These are phyloP conservation scores for Entelexis paramagnoliae DNA, from an alignment of 1,139 yeast species.

Conservation along the genomic window DNA sequence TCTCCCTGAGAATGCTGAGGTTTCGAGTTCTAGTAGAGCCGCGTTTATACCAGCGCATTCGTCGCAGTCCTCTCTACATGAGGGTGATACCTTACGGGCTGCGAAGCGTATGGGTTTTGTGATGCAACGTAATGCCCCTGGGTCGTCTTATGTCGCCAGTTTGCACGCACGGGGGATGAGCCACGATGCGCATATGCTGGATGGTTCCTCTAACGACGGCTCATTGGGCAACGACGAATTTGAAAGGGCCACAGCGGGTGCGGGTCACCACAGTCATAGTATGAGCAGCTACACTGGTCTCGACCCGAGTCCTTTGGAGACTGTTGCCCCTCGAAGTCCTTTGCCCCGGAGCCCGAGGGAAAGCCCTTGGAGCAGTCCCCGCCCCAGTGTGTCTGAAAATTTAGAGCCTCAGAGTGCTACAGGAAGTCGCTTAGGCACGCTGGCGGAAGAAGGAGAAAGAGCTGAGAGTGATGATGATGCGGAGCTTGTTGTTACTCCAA, in stretches of 20 bases:
- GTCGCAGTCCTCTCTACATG: slow-evolving; percentile 22
- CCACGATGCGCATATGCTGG: slow-evolving; percentile 17
- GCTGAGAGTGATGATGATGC: slow-evolving; percentile 5
- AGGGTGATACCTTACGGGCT: slow-evolving; percentile 39
- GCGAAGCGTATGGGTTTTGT: slow-evolving; percentile 65
- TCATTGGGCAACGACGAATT: neutral
- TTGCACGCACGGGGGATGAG: slow-evolving; percentile 23
- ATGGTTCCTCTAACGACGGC: neutral
- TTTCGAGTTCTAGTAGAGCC: no score
- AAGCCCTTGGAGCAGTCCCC: slow-evolving; percentile 19
- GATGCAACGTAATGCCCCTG: slow-evolving; percentile 23
- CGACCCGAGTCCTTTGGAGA: neutral
- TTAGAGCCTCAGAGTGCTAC: slow-evolving; percentile 5
- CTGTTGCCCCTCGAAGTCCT: slow-evolving; percentile 10
- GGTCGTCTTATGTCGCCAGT: slow-evolving; percentile 19
- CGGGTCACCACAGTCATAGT: neutral
- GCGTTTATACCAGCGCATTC: neutral
- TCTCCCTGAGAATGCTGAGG: neutral
- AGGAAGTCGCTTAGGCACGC: slow-evolving; percentile 14
- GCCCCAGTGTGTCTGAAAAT: slow-evolving; percentile 9
- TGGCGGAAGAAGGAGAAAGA: slow-evolving; percentile 17
- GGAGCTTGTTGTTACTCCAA: neutral
- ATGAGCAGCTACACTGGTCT: neutral
- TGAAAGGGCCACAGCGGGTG: neutral
- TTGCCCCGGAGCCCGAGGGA: slow-evolving; percentile 10